Base-by-base conservation (phyloP, 2,329 filamentous ascomycete genomes). In the Claviceps maximensis region DNA sequence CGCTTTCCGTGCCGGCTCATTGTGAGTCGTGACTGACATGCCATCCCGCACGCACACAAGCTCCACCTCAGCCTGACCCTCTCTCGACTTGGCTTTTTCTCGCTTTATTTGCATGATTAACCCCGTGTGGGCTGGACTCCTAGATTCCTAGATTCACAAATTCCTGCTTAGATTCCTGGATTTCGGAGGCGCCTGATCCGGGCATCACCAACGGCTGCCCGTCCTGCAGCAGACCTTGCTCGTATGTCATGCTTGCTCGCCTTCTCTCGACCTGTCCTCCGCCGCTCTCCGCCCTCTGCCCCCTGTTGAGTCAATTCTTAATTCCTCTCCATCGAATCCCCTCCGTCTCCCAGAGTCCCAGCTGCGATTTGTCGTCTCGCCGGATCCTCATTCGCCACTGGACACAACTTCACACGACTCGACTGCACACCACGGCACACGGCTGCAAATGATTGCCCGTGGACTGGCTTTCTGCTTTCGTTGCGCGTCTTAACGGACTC, bases 401-500 rank as follows among this genome's bases (percentile, higher is more conserved):
- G 27, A 15, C 23, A 25, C 41, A 17, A n/a, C 45, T 29, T 21
- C 42, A 47, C 33, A 52, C 31, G 49, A n/a, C 49, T 51, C 33
- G 10, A 36, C 33, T 44, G 41, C 41, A n/a, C 13, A 25, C 42
- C 21, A 46, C 41, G 25, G 42, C 50, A 47, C 45, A 52, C 33
- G 49, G 19, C 49, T 46, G 41, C 42, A 41, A 17, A 38, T 23
- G 21, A n/a, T 27, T 36, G 27, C 23, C 23, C 42, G 9, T 38
- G 33, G 41, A 42, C 42, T 47, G 31, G 36, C n/a, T n/a, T 42
- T 25, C 44, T 36, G 27, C 27, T 41, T 45, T 53, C 40, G 42
- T 51, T 49, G 48, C 48, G 47, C 47, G 36, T 42, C 49, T 49
- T n/a, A 10, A 42, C 49, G 25, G 51, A 51, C 21, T 46, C 46